Percentiles rank a stretch among this genome's conserved stretches.
phyloP scores from a whole-genome alignment of 192 early-diverging fungal genomes.

The Coemansia sp. region DNA sequence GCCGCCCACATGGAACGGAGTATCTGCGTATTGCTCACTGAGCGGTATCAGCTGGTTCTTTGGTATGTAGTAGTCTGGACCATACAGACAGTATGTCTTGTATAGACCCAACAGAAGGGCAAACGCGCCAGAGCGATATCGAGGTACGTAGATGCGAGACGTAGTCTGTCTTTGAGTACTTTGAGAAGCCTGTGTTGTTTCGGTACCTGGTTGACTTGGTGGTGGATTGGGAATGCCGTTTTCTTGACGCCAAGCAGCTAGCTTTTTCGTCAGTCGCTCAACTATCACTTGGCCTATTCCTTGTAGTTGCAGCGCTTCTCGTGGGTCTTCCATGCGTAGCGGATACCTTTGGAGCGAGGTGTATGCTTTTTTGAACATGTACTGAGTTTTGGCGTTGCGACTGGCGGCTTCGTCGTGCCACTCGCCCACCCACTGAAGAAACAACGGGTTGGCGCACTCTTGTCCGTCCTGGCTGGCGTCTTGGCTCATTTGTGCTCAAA shows the following conservation, averaged over 20 bases:
- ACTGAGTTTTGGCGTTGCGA: slow-evolving; percentile 55
- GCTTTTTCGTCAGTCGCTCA: slow-evolving; percentile 53
- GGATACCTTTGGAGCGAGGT: slow-evolving; percentile 65
- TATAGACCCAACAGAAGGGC: slow-evolving; percentile 72
- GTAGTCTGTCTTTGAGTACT: slow-evolving; percentile 6
- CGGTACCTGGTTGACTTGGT: not conserved
- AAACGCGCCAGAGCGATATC: slow-evolving; percentile 76
- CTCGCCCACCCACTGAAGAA: slow-evolving; percentile 66
- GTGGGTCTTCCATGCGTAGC: slow-evolving; percentile 57
- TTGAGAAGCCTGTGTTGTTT: not conserved
- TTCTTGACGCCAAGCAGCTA: slow-evolving; percentile 59
- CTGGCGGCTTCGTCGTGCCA: slow-evolving; percentile 61
- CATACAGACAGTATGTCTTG: slow-evolving; percentile 43
- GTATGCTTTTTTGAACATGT: slow-evolving; percentile 61
- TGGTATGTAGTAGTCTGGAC: slow-evolving; percentile 54
- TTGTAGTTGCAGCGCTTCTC: slow-evolving; percentile 58
- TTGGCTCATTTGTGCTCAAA: slow-evolving; percentile 2
- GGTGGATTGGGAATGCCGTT: slow-evolving; percentile 28
- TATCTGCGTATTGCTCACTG: slow-evolving; percentile 66
- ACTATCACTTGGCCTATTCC: slow-evolving; percentile 66
- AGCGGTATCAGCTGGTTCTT: slow-evolving; percentile 67
- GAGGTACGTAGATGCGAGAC: slow-evolving; percentile 65
- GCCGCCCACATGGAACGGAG: slow-evolving; percentile 58
- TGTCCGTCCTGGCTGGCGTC: slow-evolving; percentile 15
- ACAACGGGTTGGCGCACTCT: slow-evolving; percentile 68